phyloP scores from a whole-genome alignment of 371 early-diverging fungal genomes.

The Homolaphlyctis polyrhiza region DNA sequence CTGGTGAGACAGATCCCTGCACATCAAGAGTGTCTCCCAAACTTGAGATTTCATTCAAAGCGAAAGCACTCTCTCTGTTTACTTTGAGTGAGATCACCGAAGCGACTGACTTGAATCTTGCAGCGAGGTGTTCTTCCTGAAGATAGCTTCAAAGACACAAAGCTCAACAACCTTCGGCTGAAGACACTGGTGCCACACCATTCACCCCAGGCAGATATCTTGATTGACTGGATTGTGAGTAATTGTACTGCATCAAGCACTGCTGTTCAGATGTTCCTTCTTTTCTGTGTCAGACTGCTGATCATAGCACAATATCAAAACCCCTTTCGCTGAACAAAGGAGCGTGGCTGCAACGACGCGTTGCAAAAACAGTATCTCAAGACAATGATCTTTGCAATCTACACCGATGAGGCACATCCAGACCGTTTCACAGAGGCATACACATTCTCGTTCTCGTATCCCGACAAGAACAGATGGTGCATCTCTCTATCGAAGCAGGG shows the following conservation, averaged over 20 bases:
- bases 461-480: slow-evolving; percentile 25
- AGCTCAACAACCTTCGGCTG: slow-evolving; percentile 23
- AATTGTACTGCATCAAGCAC: not conserved
- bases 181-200: slow-evolving; percentile 25
- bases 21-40: not conserved
- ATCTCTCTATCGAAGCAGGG: slow-evolving; percentile 24
- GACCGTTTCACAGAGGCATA: slow-evolving; percentile 37
- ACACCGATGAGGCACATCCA: slow-evolving; percentile 30
- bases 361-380: slow-evolving; percentile 36
- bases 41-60: not conserved
- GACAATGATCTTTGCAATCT: slow-evolving; percentile 42
- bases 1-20: slow-evolving; percentile 11
- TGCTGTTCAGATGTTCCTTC: not conserved
- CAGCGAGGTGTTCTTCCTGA: slow-evolving; percentile 31
- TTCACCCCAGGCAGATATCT: slow-evolving; percentile 32
- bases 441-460: slow-evolving; percentile 42
- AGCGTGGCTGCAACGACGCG: slow-evolving; percentile 39
- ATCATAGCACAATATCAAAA: not conserved
- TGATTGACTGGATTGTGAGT: slow-evolving; percentile 42
- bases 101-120: not conserved
- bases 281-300: not conserved
- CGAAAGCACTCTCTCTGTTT: not conserved
- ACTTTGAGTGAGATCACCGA: too few species aligned
- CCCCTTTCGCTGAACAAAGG: slow-evolving; percentile 17
- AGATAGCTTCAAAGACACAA: slow-evolving; percentile 29